These are phyloP conservation scores for Geotrichum carabidarum DNA, from an alignment of 1,139 yeast genomes.

Conservation along the genomic window DNA sequence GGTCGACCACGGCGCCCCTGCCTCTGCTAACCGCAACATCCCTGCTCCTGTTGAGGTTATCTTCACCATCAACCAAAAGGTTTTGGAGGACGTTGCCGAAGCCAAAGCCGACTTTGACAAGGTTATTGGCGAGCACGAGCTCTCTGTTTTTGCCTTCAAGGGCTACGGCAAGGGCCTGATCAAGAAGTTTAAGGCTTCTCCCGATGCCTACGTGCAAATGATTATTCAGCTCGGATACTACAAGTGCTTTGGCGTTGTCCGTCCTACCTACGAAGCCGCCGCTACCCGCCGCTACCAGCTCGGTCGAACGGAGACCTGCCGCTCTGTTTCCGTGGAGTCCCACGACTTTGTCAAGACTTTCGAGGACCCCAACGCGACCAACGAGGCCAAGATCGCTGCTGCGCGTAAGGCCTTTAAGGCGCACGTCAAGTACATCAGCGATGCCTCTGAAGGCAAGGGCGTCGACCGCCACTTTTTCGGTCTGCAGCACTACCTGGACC, in stretches of 20 bases:
- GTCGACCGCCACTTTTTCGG: constrained; percentile 95
- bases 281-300: constrained; percentile 83
- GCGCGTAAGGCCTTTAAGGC: constrained; percentile 70
- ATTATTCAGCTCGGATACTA: constrained; percentile 73
- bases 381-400: constrained; percentile 57
- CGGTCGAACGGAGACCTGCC: constrained; percentile 95
- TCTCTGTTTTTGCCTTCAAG: constrained; percentile 41
- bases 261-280: constrained; percentile 95
- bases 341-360: constrained; percentile 70
- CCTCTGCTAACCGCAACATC: constrained; percentile 25
- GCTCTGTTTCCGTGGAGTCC: constrained; percentile 75
- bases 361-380: constrained; percentile 53
- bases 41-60: constrained; percentile 40
- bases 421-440: constrained; percentile 68
- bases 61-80: constrained; percentile 45
- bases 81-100: constrained; percentile 48
- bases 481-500: constrained; percentile 43
- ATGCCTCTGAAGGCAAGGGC: constrained; percentile 83
- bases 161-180: constrained; percentile 57
- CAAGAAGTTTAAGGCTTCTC: constrained; percentile 69
- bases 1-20: constrained; percentile 35
- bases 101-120: constrained; percentile 57
- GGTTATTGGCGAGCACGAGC: constrained; percentile 42
- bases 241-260: constrained; percentile 71
- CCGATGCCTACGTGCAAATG: constrained; percentile 79